phyloP scores from a whole-genome alignment of 2,329 filamentous ascomycete species.

The Cytospora piceicola region DNA sequence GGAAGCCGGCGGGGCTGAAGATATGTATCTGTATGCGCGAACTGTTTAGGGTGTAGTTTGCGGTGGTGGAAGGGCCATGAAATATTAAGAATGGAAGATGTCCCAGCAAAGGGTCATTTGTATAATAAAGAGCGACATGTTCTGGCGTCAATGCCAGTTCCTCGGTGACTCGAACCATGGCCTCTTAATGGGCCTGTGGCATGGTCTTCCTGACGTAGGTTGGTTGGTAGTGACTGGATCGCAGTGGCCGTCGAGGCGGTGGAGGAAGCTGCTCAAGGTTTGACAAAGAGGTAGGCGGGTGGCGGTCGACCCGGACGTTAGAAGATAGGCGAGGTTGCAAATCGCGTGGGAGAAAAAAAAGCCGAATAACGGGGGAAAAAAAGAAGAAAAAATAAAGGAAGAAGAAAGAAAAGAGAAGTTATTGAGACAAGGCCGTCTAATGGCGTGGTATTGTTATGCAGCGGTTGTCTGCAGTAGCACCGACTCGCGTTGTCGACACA shows the following conservation, averaged over 20 bases:
- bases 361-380: conserved; percentile 18
- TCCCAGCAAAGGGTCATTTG: conserved; percentile 81
- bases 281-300: conserved; percentile 17
- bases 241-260: conserved; percentile 18
- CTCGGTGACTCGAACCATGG: conserved; percentile 82
- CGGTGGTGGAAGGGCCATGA: conserved; percentile 87
- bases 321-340: conserved; percentile 10
- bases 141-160: conserved; percentile 80
- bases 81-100: conserved; percentile 86
- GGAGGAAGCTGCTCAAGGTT: conserved; percentile 11
- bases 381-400: conserved; percentile 12
- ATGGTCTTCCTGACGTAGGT: conserved; percentile 38
- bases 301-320: conserved; percentile 15
- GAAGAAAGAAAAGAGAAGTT: conserved; percentile 15
- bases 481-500: conserved; percentile 8
- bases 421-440: conserved; percentile 22
- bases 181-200: conserved; percentile 48
- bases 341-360: conserved; percentile 11
- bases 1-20: conserved; percentile 85
- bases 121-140: conserved; percentile 84
- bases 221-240: conserved; percentile 11
- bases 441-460: conserved; percentile 26
- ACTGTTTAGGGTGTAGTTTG: conserved; percentile 83
- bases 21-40: conserved; percentile 95
- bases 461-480: conserved; percentile 30